Conservation (phyloP, 2,329 filamentous ascomycete genomes). For the Calonectria pauciramosa region DNA sequence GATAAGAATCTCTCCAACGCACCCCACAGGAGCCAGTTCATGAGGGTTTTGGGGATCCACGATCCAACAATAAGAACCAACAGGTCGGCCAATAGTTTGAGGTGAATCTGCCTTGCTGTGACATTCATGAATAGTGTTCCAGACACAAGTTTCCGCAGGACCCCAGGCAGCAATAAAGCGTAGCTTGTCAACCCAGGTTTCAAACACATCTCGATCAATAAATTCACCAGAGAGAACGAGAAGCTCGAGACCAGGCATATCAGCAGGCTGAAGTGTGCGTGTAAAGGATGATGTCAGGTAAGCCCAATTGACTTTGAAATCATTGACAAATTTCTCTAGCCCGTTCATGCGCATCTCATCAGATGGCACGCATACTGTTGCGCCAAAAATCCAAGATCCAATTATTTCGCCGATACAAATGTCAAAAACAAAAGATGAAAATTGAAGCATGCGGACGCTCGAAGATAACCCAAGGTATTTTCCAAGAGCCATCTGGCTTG, state of each 20-base stretch:
- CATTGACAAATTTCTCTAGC: constrained; percentile 31
- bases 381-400: constrained; percentile 21
- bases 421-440: constrained; percentile 41
- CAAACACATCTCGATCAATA: constrained; percentile 13
- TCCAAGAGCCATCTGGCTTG: constrained; percentile 20
- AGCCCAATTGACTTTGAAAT: background rate
- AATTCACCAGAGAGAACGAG: constrained; percentile 32
- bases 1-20: constrained; percentile 43
- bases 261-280: background rate
- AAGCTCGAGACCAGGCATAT: background rate
- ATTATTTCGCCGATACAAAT: constrained; percentile 37
- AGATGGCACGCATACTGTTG: constrained; percentile 39
- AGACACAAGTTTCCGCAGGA: constrained; percentile 29
- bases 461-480: constrained; percentile 20
- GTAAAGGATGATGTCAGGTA: background rate
- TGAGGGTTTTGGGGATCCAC: constrained; percentile 39
- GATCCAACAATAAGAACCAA: constrained; percentile 37
- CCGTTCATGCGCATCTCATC: constrained; percentile 37
- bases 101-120: background rate
- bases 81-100: background rate
- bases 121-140: background rate
- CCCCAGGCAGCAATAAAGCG: constrained; percentile 33
- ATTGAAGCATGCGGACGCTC: constrained; percentile 35
- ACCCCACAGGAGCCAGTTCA: constrained; percentile 33
- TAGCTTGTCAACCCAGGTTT: constrained; percentile 31